Base-by-base conservation (phyloP, 306 rosid species). In the Cicer pinnatifidum region DNA sequence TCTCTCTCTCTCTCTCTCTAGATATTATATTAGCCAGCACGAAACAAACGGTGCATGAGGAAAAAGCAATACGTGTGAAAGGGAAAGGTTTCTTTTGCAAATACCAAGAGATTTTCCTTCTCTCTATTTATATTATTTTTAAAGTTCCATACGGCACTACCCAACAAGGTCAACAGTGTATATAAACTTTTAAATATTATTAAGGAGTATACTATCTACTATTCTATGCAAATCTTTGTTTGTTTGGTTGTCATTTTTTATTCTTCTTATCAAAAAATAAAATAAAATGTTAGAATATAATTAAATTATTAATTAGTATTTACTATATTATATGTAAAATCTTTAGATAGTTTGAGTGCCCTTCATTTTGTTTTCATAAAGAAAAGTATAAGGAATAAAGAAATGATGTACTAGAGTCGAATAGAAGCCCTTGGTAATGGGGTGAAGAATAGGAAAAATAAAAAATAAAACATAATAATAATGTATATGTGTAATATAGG, bases 131-230 rank as follows among this genome's bases (percentile, higher is more conserved):
- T 9, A 9, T 50, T 20, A 2, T 7, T 64, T 64, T 40, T 57
- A 28, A 35, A 41, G 57, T 37, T 73, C 53, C 73, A 52, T 60
- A 62, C 80, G 77, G 58, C 73, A 82, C 69, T 57, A 23, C 40
- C 2, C 40, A 60, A 28, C 28, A 23, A 52, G 28, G 16, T 70
- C 59, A 69, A 13, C 19, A 19, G 6, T 17, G 43, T 7, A 9
- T 6, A 59, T 10, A 28, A 33, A 19, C 3, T 20, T 10, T 5
- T 17, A 11, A 37, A 48, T 13, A 62, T 48, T 58, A 57, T 53
- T 53, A 17, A 9, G 0, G 6, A 58, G 16, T 28, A 28, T 33
- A 56, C 8, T 56, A 59, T 58, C 16, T 58, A 33, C 7, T 62
- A 62, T 61, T 33, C 5, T 63, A 40, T 39, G 41, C 3, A 28